phyloP scores from a whole-genome alignment of 2,329 filamentous ascomycete genomes.

The Penicillium sp. region DNA sequence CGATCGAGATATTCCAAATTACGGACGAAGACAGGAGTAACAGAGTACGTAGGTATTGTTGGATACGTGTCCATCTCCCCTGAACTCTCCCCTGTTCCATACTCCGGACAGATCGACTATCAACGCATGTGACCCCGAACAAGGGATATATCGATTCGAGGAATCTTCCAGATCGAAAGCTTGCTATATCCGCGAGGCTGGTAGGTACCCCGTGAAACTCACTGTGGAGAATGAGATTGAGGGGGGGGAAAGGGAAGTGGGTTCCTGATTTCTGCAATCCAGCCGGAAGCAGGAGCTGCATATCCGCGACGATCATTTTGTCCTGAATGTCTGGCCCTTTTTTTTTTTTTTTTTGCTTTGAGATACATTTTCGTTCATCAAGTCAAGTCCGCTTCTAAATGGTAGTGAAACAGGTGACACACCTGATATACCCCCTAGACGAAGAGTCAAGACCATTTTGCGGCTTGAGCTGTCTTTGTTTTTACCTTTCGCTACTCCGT shows the following conservation, averaged over 20 bases:
- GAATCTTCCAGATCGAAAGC: constrained; percentile 15
- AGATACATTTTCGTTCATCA: background rate
- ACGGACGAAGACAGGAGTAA: background rate
- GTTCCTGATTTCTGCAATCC: constrained; percentile 12
- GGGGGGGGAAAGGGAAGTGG: background rate
- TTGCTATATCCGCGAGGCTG: constrained; percentile 6
- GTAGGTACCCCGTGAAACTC: constrained; percentile 1
- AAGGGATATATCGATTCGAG: constrained; percentile 10
- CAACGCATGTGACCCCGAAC: constrained; percentile 7
- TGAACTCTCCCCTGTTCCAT: background rate
- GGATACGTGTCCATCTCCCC: background rate
- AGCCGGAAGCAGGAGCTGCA: constrained; percentile 22
- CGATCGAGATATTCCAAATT: background rate
- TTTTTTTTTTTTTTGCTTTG: background rate
- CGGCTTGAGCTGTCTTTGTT: background rate
- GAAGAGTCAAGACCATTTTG: background rate
- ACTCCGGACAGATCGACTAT: constrained; percentile 4
- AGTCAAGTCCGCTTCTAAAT: constrained; percentile 5
- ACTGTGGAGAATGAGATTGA: constrained; percentile 9
- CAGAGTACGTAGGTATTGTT: constrained; percentile 1
- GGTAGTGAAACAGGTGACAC: constrained; percentile 6
- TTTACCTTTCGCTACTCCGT: background rate
- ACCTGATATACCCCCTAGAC: constrained; percentile 2
- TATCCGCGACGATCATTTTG: constrained; percentile 21
- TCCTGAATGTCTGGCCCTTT: constrained; percentile 1